phyloP scores from a whole-genome alignment of 2,329 filamentous ascomycete genomes.

The Xylaria sp. region DNA sequence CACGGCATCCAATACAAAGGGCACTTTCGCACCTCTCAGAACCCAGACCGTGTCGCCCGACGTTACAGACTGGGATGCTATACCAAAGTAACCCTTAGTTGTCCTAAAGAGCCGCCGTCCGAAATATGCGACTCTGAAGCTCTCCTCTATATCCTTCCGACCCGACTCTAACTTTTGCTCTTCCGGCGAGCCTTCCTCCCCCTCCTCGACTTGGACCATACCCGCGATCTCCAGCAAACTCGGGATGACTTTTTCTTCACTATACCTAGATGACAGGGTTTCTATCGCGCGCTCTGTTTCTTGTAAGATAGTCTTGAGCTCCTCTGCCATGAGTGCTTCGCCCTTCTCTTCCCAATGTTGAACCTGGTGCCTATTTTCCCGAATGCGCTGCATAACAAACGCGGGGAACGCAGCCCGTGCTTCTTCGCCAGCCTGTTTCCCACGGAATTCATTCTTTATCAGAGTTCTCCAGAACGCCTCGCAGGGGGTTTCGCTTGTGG shows the following conservation, averaged over 20 bases:
- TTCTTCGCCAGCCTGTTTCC: neutral
- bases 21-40: slow-evolving; percentile 13
- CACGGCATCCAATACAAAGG: slow-evolving; percentile 3
- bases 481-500: neutral
- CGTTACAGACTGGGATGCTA: slow-evolving; percentile 13
- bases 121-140: slow-evolving; percentile 16
- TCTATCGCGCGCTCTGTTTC: neutral
- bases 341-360: neutral
- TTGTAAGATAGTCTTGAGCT: neutral
- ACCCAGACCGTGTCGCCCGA: slow-evolving; percentile 11
- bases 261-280: neutral
- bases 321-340: neutral
- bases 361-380: neutral
- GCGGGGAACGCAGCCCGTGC: slow-evolving; percentile 2
- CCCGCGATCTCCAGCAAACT: neutral
- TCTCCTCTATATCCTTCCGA: slow-evolving; percentile 19
- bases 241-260: slow-evolving; percentile 4
- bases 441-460: slow-evolving; percentile 14
- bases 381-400: slow-evolving; percentile 19
- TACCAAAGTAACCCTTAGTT: slow-evolving; percentile 8
- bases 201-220: neutral
- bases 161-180: slow-evolving; percentile 5
- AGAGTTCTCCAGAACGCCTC: slow-evolving; percentile 10
- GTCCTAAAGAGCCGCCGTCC: slow-evolving; percentile 16
- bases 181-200: slow-evolving; percentile 6